phyloP scores from a whole-genome alignment of 2,329 filamentous ascomycete species.

The Dendrostoma leiphaemia region DNA sequence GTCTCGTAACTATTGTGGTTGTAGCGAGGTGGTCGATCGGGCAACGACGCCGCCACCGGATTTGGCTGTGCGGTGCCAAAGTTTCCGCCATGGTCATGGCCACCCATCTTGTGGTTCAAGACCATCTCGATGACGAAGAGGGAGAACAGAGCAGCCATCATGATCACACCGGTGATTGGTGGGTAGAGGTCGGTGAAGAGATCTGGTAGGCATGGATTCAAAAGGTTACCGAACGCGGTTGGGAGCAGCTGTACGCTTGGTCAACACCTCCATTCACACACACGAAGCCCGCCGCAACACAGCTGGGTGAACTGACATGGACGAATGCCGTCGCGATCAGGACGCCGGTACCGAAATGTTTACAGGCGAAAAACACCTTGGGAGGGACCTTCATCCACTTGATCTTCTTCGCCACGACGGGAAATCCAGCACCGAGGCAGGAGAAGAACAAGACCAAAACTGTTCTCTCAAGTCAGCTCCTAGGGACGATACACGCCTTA shows the following conservation, averaged over 20 bases:
- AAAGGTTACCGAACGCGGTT: slow-evolving; percentile 54
- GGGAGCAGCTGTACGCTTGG: slow-evolving; percentile 47
- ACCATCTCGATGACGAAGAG: slow-evolving; percentile 64
- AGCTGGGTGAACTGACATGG: slow-evolving; percentile 58
- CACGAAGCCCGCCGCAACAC: too few species aligned
- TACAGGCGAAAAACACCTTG: slow-evolving; percentile 59
- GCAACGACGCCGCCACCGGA: slow-evolving; percentile 18
- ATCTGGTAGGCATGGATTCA: slow-evolving; percentile 55
- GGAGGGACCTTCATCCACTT: slow-evolving; percentile 57
- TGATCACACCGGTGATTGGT: slow-evolving; percentile 62
- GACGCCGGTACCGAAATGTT: slow-evolving; percentile 69
- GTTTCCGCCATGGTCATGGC: slow-evolving; percentile 49
- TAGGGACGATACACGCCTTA: too few species aligned
- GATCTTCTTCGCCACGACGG: slow-evolving; percentile 53
- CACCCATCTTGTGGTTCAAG: slow-evolving; percentile 57
- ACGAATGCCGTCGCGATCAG: slow-evolving; percentile 73
- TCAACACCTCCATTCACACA: too few species aligned
- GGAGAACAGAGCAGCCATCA: slow-evolving; percentile 60
- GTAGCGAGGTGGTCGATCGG: slow-evolving; percentile 31
- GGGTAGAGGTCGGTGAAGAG: slow-evolving; percentile 60
- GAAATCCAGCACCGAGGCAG: slow-evolving; percentile 47
- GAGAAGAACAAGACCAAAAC: slow-evolving; percentile 40
- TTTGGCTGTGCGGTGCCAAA: slow-evolving; percentile 40
- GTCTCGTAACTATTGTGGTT: slow-evolving; percentile 31
- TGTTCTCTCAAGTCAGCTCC: slow-evolving; percentile 19